phyloP scores from a whole-genome alignment of 768 basidiomycete genomes.

The Suillus cothurnatus region DNA sequence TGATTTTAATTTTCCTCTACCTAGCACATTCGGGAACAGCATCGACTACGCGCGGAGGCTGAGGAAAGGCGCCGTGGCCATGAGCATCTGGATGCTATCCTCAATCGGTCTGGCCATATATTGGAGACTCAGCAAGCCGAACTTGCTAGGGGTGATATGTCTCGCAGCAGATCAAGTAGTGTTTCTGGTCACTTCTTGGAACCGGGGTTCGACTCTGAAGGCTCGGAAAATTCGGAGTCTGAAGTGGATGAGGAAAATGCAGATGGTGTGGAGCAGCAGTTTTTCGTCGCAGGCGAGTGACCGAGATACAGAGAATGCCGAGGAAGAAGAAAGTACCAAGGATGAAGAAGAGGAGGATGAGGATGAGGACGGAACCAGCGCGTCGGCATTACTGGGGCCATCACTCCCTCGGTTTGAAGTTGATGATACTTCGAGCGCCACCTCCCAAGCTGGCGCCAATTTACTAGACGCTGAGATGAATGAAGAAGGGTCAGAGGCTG shows the following conservation, averaged over 20 bases:
- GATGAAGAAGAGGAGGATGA: slow-evolving; percentile 22
- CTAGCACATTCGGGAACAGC: slow-evolving; percentile 75
- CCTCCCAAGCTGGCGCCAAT: slow-evolving; percentile 1
- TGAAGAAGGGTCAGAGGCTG: slow-evolving; percentile 2
- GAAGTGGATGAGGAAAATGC: slow-evolving; percentile 10
- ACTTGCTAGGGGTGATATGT: slow-evolving; percentile 52
- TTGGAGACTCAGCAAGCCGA: slow-evolving; percentile 83
- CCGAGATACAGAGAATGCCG: slow-evolving; percentile 5
- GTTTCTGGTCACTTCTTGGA: slow-evolving; percentile 32
- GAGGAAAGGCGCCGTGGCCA: slow-evolving; percentile 82
- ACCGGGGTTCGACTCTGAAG: slow-evolving; percentile 23
- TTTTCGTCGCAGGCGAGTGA: slow-evolving; percentile 6
- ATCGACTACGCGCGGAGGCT: slow-evolving; percentile 60
- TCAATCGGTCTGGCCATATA: slow-evolving; percentile 86
- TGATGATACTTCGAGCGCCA: slow-evolving; percentile 5
- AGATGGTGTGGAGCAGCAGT: slow-evolving; percentile 9
- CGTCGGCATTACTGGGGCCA: slow-evolving; percentile 29
- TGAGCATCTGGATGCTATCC: slow-evolving; percentile 86
- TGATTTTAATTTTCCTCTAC: slow-evolving; percentile 2
- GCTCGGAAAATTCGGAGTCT: slow-evolving; percentile 31
- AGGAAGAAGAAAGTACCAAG: slow-evolving; percentile 1
- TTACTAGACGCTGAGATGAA: background rate
- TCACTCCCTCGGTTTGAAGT: slow-evolving; percentile 13
- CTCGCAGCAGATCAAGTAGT: slow-evolving; percentile 61
- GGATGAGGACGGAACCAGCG: slow-evolving; percentile 33